Conservation (phyloP, 148 eudicot genomes). For the Oxyria digyna region DNA sequence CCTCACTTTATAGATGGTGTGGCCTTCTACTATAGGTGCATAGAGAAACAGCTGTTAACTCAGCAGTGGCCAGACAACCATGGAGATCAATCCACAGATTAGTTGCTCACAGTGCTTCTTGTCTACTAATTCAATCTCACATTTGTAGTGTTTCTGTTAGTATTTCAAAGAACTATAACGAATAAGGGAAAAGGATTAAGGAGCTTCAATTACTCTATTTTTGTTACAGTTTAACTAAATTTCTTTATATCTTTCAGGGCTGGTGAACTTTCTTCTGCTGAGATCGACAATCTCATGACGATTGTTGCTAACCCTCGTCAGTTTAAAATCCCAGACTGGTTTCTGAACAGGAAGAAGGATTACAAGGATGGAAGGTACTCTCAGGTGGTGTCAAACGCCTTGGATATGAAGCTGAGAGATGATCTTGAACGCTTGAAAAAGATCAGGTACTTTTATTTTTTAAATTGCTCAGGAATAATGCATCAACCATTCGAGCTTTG, state of each 20-base stretch:
- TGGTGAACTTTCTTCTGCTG: constrained; percentile 41
- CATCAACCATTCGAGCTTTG: neutral
- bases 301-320: constrained; percentile 52
- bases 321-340: constrained; percentile 57
- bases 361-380: constrained; percentile 53
- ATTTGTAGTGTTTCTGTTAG: neutral
- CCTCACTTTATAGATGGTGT: neutral
- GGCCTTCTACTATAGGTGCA: neutral
- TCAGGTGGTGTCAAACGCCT: constrained; percentile 47
- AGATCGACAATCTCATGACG: constrained; percentile 36
- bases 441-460: constrained; percentile 26
- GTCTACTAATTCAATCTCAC: neutral
- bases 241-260: constrained; percentile 22
- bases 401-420: constrained; percentile 57
- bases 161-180: no score
- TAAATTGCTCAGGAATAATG: neutral
- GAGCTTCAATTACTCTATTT: neutral
- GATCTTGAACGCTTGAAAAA: constrained; percentile 52
- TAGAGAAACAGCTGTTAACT: neutral
- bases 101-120: neutral
- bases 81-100: neutral
- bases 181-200: no score
- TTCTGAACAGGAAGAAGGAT: constrained; percentile 55
- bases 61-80: constrained; percentile 3
- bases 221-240: neutral